Conservation (phyloP, 305 asterid species). For the Solanum chacoense region DNA sequence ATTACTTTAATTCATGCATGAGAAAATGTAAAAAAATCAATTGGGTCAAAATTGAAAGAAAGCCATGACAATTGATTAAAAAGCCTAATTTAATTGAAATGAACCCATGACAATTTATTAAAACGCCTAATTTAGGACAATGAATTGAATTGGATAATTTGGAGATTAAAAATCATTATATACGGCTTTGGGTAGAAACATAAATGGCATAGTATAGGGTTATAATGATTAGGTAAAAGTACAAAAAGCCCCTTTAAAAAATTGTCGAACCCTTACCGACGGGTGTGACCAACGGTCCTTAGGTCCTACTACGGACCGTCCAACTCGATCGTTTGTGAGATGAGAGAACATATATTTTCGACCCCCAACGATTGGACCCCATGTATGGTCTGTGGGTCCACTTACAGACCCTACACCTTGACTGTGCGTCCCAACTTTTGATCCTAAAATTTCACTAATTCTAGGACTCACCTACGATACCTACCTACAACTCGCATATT, state of each 20-base stretch:
- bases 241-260: too few species aligned
- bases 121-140: background rate
- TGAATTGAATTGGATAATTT: background rate
- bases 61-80: too few species aligned
- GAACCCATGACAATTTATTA: too few species aligned
- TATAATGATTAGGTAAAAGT: too few species aligned
- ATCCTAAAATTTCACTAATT: background rate
- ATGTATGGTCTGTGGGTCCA: background rate
- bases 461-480: background rate
- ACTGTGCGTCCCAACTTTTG: too few species aligned
- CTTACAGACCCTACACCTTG: background rate
- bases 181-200: background rate
- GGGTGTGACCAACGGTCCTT: background rate
- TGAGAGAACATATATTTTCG: too few species aligned
- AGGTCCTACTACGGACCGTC: background rate
- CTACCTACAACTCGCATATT: background rate
- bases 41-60: too few species aligned
- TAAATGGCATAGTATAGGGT: background rate
- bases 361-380: background rate
- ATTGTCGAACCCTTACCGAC: background rate
- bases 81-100: too few species aligned
- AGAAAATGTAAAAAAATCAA: too few species aligned
- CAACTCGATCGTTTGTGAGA: background rate
- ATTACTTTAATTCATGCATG: too few species aligned
- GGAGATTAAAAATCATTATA: too few species aligned